Evolutionary conservation across 371 early-diverging fungal species (phyloP).

Genomic region (Syncephalastrum contaminatum): DNA sequence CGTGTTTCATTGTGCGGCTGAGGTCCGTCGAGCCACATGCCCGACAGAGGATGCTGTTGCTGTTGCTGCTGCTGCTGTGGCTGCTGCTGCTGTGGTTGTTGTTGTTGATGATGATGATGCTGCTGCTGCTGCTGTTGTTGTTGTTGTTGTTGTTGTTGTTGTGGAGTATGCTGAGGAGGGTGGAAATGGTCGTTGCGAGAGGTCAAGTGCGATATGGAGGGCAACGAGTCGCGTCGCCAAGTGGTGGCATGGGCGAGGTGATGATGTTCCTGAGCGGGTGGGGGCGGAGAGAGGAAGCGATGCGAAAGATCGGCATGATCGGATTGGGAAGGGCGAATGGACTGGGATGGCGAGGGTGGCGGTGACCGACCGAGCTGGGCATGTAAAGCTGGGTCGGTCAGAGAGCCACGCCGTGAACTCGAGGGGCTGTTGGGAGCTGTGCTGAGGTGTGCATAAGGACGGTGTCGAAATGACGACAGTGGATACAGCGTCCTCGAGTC

Average conservation of each 20-base stretch:
- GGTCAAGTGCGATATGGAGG: slow-evolving; percentile 38
- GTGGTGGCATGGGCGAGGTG: slow-evolving; percentile 5
- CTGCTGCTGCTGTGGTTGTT: background rate
- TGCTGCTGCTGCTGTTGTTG: slow-evolving; percentile 5
- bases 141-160: background rate
- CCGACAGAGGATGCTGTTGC: slow-evolving; percentile 5
- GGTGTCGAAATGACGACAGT: slow-evolving; percentile 22
- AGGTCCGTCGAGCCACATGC: slow-evolving; percentile 15
- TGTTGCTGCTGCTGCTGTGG: slow-evolving; percentile 7
- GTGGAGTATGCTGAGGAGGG: slow-evolving; percentile 1
- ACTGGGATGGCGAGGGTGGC: slow-evolving; percentile 28
- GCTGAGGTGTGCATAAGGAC: slow-evolving; percentile 23
- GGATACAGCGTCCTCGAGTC: slow-evolving; percentile 22
- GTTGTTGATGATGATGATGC: slow-evolving; percentile 5
- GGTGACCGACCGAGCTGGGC: slow-evolving; percentile 25
- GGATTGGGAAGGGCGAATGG: slow-evolving; percentile 18
- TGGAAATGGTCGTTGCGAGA: slow-evolving; percentile 1
- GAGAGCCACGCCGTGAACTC: slow-evolving; percentile 24
- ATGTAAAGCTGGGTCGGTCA: slow-evolving; percentile 29
- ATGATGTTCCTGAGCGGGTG: slow-evolving; percentile 9
- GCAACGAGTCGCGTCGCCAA: slow-evolving; percentile 39
- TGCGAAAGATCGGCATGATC: slow-evolving; percentile 21
- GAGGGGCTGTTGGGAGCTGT: too few relatives aligned
- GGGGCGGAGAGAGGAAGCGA: slow-evolving; percentile 14
- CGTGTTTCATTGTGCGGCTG: slow-evolving; percentile 10